Evolutionary conservation across 2,329 filamentous ascomycete species (phyloP).

Genomic region (Talaromyces marneffei): DNA sequence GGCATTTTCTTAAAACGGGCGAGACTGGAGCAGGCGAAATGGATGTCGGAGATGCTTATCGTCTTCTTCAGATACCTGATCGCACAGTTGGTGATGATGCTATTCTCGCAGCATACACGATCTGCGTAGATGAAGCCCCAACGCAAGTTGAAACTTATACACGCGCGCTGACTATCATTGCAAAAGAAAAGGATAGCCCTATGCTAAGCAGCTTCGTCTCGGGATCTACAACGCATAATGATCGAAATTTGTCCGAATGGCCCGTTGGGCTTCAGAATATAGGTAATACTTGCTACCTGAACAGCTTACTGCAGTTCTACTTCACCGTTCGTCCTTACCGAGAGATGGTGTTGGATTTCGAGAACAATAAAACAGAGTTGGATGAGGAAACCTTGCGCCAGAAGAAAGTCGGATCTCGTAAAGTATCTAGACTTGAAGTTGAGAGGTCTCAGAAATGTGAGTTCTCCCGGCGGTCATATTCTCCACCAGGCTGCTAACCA

Average conservation of each 20-base stretch:
- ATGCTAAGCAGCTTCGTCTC: constrained; percentile 31
- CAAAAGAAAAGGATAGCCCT: constrained; percentile 36
- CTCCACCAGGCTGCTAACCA: constrained; percentile 18
- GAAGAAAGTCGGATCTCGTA: constrained; percentile 70
- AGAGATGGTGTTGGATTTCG: constrained; percentile 71
- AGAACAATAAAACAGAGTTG: constrained; percentile 63
- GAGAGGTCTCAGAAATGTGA: constrained; percentile 66
- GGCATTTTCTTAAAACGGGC: constrained; percentile 49
- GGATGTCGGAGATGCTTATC: constrained; percentile 51
- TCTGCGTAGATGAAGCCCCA: constrained; percentile 43
- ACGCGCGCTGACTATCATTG: constrained; percentile 45
- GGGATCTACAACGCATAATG: constrained; percentile 25
- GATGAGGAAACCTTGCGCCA: constrained; percentile 56
- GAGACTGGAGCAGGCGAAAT: constrained; percentile 47
- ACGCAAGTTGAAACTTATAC: constrained; percentile 42
- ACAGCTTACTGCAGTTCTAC: constrained; percentile 91
- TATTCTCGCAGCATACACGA: constrained; percentile 45
- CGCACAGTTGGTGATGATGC: constrained; percentile 48
- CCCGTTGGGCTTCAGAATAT: constrained; percentile 89
- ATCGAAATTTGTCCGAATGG: constrained; percentile 46
- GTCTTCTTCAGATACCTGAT: constrained; percentile 48
- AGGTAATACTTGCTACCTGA: constrained; percentile 96
- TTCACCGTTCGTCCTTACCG: constrained; percentile 81
- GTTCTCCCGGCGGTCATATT: constrained; percentile 31
- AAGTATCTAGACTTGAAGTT: constrained; percentile 55